A percentile compares a stretch with the other conserved stretches of the same genome.
Conservation (phyloP, 768 basidiomycete genomes). For the Mycena galericulata region DNA sequence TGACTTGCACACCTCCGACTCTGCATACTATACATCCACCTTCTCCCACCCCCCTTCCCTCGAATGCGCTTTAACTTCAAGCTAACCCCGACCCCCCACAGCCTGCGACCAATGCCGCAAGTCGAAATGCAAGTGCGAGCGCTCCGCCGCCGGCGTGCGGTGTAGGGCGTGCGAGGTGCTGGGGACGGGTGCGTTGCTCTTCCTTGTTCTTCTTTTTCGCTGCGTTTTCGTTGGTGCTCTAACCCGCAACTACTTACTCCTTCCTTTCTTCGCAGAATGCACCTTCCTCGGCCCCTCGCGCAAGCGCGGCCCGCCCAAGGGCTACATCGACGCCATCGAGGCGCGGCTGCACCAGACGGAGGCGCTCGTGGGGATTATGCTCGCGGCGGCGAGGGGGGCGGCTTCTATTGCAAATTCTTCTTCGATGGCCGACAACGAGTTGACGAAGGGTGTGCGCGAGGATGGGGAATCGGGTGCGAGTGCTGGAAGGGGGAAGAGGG, state of each 20-base stretch:
- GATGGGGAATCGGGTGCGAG: too few relatives aligned
- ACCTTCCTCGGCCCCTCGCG: constrained; percentile 84
- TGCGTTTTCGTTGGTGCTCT: neutral
- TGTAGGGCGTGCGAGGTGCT: constrained; percentile 85
- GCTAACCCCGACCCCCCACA: constrained; percentile 38
- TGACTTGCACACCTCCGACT: neutral
- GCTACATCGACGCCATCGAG: constrained; percentile 96
- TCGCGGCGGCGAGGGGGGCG: constrained; percentile 66
- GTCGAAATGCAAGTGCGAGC: constrained; percentile 92
- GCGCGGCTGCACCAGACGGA: constrained; percentile 92
- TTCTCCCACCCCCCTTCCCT: constrained; percentile 17
- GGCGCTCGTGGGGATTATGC: constrained; percentile 85
- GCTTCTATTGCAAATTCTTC: too few relatives aligned
- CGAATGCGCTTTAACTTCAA: neutral
- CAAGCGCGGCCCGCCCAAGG: constrained; percentile 91
- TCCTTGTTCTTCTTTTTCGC: constrained; percentile 24
- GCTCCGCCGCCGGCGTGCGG: constrained; percentile 65
- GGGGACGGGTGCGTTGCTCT: constrained; percentile 65
- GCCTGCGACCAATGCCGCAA: constrained; percentile 93
- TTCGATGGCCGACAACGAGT: too few relatives aligned
- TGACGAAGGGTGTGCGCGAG: too few relatives aligned
- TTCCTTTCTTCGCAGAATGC: constrained; percentile 61
- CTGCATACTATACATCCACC: constrained; percentile 12
- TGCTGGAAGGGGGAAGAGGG: too few relatives aligned
- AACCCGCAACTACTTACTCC: neutral